Evolutionary conservation across 345 rosid genomes (phyloP).

Genomic region (Pugionium dolabratum): DNA sequence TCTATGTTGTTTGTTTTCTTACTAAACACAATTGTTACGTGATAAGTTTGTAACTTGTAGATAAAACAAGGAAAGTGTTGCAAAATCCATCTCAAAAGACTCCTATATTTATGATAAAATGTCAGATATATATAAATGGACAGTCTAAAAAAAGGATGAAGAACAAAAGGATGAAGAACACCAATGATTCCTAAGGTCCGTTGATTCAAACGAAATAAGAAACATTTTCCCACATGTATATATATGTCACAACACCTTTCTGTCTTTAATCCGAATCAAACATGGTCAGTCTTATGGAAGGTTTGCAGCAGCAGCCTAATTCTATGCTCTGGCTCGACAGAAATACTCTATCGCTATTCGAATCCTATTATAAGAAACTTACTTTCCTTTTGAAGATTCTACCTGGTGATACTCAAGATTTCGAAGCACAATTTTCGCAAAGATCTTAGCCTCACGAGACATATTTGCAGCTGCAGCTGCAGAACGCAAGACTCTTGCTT

Average conservation of each 20-base stretch:
- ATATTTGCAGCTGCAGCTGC: conserved; percentile 82
- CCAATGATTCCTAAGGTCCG: conserved; percentile 21
- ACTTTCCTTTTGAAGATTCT: conserved; percentile 47
- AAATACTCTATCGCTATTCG: conserved; percentile 15
- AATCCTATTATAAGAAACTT: conserved; percentile 25
- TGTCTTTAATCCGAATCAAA: conserved; percentile 22
- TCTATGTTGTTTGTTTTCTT: conserved; percentile 20
- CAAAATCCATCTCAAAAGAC: conserved; percentile 26
- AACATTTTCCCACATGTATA: not conserved
- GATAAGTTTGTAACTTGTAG: conserved; percentile 8
- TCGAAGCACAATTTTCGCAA: conserved; percentile 75
- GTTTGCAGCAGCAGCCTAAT: conserved; percentile 17
- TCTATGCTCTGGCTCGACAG: conserved; percentile 18
- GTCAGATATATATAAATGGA: conserved; percentile 10
- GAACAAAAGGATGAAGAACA: not conserved
- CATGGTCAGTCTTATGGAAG: not conserved
- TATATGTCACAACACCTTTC: conserved; percentile 18
- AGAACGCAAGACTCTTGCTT: conserved; percentile 75
- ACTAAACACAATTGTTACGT: conserved; percentile 12
- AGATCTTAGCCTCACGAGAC: conserved; percentile 72
- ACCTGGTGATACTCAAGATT: conserved; percentile 77
- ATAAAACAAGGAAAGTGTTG: not conserved
- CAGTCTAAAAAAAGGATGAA: not conserved
- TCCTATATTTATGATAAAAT: conserved; percentile 11
- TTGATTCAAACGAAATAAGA: conserved; percentile 19